Evolutionary conservation across 306 rosid species (phyloP).

Genomic region (Elaeagnus macrophylla): DNA sequence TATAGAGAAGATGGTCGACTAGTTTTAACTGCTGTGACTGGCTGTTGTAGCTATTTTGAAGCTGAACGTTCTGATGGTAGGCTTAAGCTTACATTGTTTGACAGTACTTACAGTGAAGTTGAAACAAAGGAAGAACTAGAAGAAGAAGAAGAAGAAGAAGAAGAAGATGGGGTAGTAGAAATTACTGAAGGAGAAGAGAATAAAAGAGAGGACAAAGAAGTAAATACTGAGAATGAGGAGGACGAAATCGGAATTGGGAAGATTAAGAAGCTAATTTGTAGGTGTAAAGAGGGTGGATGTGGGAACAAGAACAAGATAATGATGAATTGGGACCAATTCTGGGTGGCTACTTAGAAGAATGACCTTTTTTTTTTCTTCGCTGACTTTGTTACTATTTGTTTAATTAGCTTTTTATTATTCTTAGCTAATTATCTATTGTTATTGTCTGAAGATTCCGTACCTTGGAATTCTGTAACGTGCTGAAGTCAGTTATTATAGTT

Average conservation of each 20-base stretch:
- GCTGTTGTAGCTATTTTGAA: constrained; percentile 33
- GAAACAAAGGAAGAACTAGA: constrained; percentile 9
- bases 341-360: constrained; percentile 22
- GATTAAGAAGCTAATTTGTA: constrained; percentile 28
- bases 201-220: constrained; percentile 31
- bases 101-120: background rate
- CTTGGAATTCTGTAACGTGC: constrained; percentile 28
- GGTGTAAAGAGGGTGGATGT: constrained; percentile 59
- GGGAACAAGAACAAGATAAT: constrained; percentile 24
- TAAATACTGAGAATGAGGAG: constrained; percentile 24
- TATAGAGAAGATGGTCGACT: constrained; percentile 68
- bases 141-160: constrained; percentile 5
- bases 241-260: constrained; percentile 32
- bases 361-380: constrained; percentile 3
- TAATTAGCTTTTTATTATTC: constrained; percentile 4
- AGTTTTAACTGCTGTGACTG: constrained; percentile 44
- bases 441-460: constrained; percentile 20
- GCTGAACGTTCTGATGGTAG: constrained; percentile 58
- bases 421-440: constrained; percentile 13
- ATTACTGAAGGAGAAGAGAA: background rate
- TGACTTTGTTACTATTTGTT: constrained; percentile 13
- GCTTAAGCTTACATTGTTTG: constrained; percentile 41
- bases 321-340: constrained; percentile 39
- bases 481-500: constrained; percentile 60
- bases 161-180: background rate